Evolutionary conservation across 352 stramenopile genomes (phyloP).

Genomic region (Aphanomyces invadans): DNA sequence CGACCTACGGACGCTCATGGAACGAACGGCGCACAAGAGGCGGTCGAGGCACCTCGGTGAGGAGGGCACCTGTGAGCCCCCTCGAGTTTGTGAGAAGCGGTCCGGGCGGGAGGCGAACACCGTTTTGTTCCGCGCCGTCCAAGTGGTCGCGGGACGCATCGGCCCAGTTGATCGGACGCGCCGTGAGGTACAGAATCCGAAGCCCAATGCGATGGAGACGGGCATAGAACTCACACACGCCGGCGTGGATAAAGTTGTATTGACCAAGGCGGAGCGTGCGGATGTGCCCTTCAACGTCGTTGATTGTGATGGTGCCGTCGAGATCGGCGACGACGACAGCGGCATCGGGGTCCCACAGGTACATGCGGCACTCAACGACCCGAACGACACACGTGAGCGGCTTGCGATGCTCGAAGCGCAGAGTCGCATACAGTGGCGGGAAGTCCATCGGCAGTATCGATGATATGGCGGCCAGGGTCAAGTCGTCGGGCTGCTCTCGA

Average conservation of each 20-base stretch:
- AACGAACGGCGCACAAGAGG: background rate
- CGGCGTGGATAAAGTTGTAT: conserved; percentile 75
- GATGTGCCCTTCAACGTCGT: conserved; percentile 80
- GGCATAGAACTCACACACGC: conserved; percentile 70
- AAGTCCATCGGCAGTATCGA: conserved; percentile 51
- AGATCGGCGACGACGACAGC: conserved; percentile 74
- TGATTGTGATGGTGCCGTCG: conserved; percentile 78
- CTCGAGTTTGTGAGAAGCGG: conserved; percentile 77
- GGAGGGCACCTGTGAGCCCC: conserved; percentile 60
- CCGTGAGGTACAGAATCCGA: conserved; percentile 75
- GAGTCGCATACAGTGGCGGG: conserved; percentile 36
- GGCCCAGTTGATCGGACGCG: conserved; percentile 71
- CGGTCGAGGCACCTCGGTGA: conserved; percentile 40
- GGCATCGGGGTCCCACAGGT: conserved; percentile 72
- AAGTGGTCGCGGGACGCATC: conserved; percentile 59
- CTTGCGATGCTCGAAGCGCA: conserved; percentile 75
- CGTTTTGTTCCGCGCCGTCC: conserved; percentile 61
- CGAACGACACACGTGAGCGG: conserved; percentile 52
- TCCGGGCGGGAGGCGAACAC: conserved; percentile 47
- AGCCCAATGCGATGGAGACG: conserved; percentile 67
- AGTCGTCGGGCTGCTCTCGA: conserved; percentile 42
- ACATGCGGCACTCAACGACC: conserved; percentile 61
- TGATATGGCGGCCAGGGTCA: conserved; percentile 28
- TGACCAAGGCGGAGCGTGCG: conserved; percentile 70
- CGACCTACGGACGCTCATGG: conserved; percentile 21